phyloP scores from a whole-genome alignment of 2,329 filamentous ascomycete genomes.

The Phialocephala sp. region DNA sequence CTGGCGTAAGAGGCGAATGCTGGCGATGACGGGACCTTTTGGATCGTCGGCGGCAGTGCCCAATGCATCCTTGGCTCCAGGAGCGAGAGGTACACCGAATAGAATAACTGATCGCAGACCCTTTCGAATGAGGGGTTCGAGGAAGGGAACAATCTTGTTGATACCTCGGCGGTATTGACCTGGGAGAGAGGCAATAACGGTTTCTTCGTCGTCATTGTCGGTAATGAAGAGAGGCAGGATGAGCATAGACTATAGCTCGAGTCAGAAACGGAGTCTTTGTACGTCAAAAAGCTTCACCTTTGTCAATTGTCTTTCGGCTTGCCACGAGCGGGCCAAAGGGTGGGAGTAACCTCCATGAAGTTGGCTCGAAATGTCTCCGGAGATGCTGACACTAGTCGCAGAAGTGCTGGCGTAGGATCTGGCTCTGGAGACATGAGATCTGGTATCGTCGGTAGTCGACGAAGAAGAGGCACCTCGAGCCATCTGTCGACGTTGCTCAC shows the following conservation, averaged over 20 bases:
- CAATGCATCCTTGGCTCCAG: slow-evolving; percentile 84
- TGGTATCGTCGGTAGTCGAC: slow-evolving; percentile 60
- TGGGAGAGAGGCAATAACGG: slow-evolving; percentile 86
- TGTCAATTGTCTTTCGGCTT: slow-evolving; percentile 82
- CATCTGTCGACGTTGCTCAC: slow-evolving; percentile 50
- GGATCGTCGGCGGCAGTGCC: slow-evolving; percentile 94
- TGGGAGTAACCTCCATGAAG: slow-evolving; percentile 84
- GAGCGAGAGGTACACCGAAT: slow-evolving; percentile 87
- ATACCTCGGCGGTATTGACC: slow-evolving; percentile 88
- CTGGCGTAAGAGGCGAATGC: slow-evolving; percentile 82
- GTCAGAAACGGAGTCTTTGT: slow-evolving; percentile 10
- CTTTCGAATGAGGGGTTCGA: slow-evolving; percentile 86
- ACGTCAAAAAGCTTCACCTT: slow-evolving; percentile 59
- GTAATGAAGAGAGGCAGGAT: slow-evolving; percentile 98
- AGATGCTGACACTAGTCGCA: slow-evolving; percentile 72
- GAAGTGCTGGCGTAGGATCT: slow-evolving; percentile 71
- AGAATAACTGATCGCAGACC: slow-evolving; percentile 92
- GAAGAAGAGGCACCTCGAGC: slow-evolving; percentile 51
- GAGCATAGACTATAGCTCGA: slow-evolving; percentile 81
- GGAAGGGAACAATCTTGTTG: slow-evolving; percentile 83
- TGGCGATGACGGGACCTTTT: slow-evolving; percentile 85
- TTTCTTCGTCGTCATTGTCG: slow-evolving; percentile 91
- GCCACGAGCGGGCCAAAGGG: slow-evolving; percentile 79
- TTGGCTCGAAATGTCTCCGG: slow-evolving; percentile 80
- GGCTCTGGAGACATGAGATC: slow-evolving; percentile 66